phyloP scores from a whole-genome alignment of 2,329 filamentous ascomycete genomes.

The Nannizzia gypsea region DNA sequence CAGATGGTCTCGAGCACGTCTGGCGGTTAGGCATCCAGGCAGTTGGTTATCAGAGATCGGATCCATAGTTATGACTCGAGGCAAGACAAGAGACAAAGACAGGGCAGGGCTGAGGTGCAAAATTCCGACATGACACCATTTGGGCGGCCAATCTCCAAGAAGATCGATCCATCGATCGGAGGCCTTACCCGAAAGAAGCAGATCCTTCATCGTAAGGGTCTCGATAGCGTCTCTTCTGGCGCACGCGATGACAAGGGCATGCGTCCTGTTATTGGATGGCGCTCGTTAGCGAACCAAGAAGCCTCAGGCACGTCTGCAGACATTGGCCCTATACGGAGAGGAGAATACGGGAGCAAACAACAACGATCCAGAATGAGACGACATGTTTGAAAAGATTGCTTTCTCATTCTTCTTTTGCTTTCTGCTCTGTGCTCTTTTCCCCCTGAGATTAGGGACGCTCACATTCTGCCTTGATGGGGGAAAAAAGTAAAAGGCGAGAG shows the following conservation, averaged over 20 bases:
- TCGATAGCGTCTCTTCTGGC: neutral
- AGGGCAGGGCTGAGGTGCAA: too few relatives aligned
- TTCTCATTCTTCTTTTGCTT: too few relatives aligned
- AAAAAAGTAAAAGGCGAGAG: neutral
- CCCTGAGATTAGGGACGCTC: neutral
- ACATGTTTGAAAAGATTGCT: neutral
- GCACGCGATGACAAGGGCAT: neutral
- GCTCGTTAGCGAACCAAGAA: neutral
- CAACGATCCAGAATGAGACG: too few relatives aligned
- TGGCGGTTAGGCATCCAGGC: neutral
- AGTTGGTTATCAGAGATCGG: neutral
- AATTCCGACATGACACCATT: neutral
- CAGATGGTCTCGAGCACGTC: neutral
- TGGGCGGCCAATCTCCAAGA: neutral
- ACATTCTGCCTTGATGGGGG: neutral
- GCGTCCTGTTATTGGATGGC: neutral
- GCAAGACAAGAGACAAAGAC: neutral
- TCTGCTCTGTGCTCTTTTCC: too few relatives aligned
- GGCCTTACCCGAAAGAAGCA: neutral
- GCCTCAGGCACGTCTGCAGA: neutral
- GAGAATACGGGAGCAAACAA: too few relatives aligned
- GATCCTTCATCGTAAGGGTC: neutral
- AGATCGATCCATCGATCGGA: neutral
- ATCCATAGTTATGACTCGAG: too few relatives aligned
- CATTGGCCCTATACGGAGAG: neutral